Conservation (phyloP, 371 early-diverging fungal species). For the Fennellomyces sp. region DNA sequence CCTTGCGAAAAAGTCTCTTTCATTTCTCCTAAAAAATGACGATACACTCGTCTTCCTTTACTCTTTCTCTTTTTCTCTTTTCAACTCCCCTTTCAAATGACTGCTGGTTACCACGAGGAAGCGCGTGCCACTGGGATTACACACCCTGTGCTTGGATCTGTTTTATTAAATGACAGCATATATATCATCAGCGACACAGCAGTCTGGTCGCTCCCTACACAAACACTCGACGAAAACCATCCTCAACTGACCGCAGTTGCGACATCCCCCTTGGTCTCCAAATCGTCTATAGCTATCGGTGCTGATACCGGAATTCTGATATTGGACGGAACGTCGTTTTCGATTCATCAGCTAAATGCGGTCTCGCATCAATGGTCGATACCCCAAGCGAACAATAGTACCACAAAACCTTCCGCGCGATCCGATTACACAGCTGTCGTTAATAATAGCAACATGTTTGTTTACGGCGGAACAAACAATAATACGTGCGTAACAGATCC, state of each 20-base stretch:
- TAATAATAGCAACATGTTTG: too few species aligned
- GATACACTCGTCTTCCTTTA: conserved; percentile 2
- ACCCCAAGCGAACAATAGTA: too few species aligned
- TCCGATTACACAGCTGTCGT: too few species aligned
- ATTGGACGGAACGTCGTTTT: too few species aligned
- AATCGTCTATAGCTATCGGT: too few species aligned
- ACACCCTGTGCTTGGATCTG: neutral
- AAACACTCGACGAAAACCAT: neutral
- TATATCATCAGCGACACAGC: conserved; percentile 4
- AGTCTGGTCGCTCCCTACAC: conserved; percentile 6
- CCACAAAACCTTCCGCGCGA: too few species aligned
- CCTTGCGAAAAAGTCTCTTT: too few species aligned
- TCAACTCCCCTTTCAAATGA: neutral
- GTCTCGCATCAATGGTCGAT: too few species aligned
- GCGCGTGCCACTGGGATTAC: neutral
- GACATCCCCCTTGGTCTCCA: neutral
- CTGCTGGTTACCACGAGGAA: neutral
- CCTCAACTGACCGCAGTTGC: neutral
- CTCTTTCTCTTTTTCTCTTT: conserved; percentile 1
- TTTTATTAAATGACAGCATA: neutral
- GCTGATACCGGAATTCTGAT: too few species aligned
- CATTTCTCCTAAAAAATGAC: too few species aligned
- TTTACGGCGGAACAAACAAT: too few species aligned
- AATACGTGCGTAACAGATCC: neutral
- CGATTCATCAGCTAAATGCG: too few species aligned